These are phyloP conservation scores for Botryotinia calthae DNA, from an alignment of 2,329 filamentous ascomycete genomes.

Conservation along the genomic window DNA sequence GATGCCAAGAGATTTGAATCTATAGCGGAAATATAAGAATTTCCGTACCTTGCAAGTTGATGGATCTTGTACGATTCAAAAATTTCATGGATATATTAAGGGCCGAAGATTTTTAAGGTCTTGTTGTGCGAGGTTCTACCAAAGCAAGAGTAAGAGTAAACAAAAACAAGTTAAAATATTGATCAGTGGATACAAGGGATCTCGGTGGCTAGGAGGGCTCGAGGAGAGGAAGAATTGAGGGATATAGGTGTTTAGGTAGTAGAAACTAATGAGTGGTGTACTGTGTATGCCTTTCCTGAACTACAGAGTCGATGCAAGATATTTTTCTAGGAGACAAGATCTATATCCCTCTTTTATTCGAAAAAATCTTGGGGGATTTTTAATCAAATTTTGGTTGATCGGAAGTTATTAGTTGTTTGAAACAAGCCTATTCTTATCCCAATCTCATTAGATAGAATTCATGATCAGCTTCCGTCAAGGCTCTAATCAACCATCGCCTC, in stretches of 20 bases:
- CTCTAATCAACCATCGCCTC: neutral
- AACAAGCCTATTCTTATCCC: neutral
- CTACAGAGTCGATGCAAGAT: too few relatives aligned
- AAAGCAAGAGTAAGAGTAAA: neutral
- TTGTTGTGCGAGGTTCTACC: neutral
- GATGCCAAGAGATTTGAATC: neutral
- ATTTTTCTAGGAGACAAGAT: too few relatives aligned
- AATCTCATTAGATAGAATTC: neutral
- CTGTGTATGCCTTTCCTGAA: neutral
- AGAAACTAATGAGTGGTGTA: neutral
- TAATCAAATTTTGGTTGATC: neutral
- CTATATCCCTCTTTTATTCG: too few relatives aligned
- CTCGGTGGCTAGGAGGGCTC: neutral
- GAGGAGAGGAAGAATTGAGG: neutral
- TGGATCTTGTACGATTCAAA: neutral
- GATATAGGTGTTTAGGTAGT: neutral
- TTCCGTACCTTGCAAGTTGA: conserved; percentile 1
- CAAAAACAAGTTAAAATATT: neutral
- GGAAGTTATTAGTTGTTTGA: neutral
- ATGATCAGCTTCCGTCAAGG: neutral
- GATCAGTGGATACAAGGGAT: neutral
- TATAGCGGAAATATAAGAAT: neutral
- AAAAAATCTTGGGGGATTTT: neutral
- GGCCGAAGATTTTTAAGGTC: neutral
- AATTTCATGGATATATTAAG: neutral